phyloP scores from a whole-genome alignment of 768 basidiomycete genomes.

The Russula sp. region DNA sequence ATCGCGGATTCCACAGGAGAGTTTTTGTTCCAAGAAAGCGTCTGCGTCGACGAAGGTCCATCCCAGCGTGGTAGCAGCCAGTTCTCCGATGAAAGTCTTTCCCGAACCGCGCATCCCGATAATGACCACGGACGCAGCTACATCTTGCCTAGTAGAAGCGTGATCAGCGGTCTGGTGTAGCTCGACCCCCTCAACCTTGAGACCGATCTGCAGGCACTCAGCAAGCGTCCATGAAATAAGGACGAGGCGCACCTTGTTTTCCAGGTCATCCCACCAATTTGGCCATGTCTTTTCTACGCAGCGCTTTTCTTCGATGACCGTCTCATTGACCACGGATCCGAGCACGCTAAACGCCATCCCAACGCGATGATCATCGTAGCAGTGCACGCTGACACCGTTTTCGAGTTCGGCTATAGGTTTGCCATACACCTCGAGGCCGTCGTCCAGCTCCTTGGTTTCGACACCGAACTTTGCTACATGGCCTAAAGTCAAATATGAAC shows the following conservation, averaged over 20 bases:
- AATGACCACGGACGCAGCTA: slow-evolving; percentile 59
- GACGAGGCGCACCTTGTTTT: slow-evolving; percentile 68
- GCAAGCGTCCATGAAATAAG: neutral
- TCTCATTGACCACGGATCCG: slow-evolving; percentile 61
- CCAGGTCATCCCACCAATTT: slow-evolving; percentile 98
- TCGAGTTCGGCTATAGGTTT: slow-evolving; percentile 56
- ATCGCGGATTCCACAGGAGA: slow-evolving; percentile 54
- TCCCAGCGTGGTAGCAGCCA: slow-evolving; percentile 65
- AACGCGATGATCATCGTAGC: slow-evolving; percentile 97
- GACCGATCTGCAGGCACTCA: slow-evolving; percentile 59
- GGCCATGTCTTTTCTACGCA: slow-evolving; percentile 99
- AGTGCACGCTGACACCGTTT: slow-evolving; percentile 75
- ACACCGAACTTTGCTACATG: slow-evolving; percentile 86
- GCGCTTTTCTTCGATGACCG: slow-evolving; percentile 88
- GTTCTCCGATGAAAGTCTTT: slow-evolving; percentile 79
- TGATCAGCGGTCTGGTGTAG: slow-evolving; percentile 38
- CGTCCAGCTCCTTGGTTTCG: slow-evolving; percentile 83
- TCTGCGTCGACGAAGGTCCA: slow-evolving; percentile 86
- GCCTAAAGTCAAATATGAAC: neutral
- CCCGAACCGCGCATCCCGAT: slow-evolving; percentile 98
- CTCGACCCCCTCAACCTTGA: slow-evolving; percentile 82
- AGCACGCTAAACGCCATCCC: slow-evolving; percentile 98
- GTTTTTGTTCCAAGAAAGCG: slow-evolving; percentile 57
- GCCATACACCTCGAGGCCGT: slow-evolving; percentile 87
- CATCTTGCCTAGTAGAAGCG: slow-evolving; percentile 34